These are phyloP conservation scores for Saksenaea oblongispora DNA, from an alignment of 371 early-diverging fungal species.

Conservation along the genomic window DNA sequence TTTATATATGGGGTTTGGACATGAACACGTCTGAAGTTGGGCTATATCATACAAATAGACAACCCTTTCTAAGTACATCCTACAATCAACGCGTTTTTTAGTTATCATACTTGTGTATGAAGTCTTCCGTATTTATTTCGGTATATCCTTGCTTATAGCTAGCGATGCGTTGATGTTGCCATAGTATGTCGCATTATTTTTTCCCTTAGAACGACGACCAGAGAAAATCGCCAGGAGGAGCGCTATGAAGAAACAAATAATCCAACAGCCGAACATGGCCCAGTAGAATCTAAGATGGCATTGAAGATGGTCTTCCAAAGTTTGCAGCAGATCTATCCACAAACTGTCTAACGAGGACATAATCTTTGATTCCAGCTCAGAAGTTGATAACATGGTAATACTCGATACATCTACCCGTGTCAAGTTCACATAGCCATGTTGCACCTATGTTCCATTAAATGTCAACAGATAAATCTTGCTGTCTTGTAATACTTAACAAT, in stretches of 20 bases:
- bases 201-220: not conserved
- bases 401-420: not conserved
- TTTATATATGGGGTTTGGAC: too few relatives aligned
- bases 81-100: too few relatives aligned
- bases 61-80: too few relatives aligned
- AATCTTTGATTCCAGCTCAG: not conserved
- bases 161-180: not conserved
- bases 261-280: not conserved
- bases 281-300: not conserved
- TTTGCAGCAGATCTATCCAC: not conserved
- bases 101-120: too few relatives aligned
- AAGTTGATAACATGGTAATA: not conserved
- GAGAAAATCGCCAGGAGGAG: not conserved
- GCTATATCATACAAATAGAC: too few relatives aligned
- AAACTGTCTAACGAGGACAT: not conserved
- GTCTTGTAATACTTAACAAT: slow-evolving; percentile 31
- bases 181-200: not conserved
- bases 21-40: too few relatives aligned
- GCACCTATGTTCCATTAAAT: slow-evolving; percentile 1
- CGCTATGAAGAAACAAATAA: not conserved
- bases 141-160: too few relatives aligned
- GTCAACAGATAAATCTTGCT: not conserved
- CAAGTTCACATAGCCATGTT: slow-evolving; percentile 15
- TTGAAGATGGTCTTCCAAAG: not conserved
- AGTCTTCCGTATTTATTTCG: too few relatives aligned